Evolutionary conservation across 352 stramenopile species (phyloP), one percentile per base, ranked within the genome.

Genomic region (Phytophthora quininea): DNA sequence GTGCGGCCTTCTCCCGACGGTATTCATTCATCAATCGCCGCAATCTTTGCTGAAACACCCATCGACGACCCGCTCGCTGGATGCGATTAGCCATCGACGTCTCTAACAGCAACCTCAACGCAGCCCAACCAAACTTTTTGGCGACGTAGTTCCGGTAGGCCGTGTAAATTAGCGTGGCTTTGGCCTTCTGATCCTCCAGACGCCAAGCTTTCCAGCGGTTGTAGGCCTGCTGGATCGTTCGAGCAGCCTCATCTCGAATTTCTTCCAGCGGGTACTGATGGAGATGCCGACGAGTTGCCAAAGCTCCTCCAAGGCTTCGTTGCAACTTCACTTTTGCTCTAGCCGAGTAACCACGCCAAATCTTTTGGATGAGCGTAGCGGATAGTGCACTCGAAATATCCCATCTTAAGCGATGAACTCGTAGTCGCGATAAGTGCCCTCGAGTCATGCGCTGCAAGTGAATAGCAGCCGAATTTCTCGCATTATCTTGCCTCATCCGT

Each of bases 121-220:
- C 84, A 1, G 74, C 78, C 84, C 84, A 92, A 53, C 73, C 78
- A 30, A 91, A 90, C 61, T 92, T 92, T 53, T 77, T 79, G 48
- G 76, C 77, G 4, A 87, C 57, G 47, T 86, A 89, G 59, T 87
- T 82, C 42, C 74, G 78, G 62, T 89, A 92, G 29, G 76, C 80
- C 38, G 66, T 46, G 42, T 69, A 74, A 45, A 90, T 85, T n/a
- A 58, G 62, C 3, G 54, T 69, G 12, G 61, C 79, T 19, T 70
- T 70, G 27, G 59, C 67, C 3, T 62, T 54, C 38, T 67, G 67
- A 3, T 67, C 33, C 54, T 52, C 49, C 11, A 70, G 55, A 4
- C 60, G 51, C 11, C 56, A 63, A n/a, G 81, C 54, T 33, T 78
- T 76, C 55, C 71, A 83, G 24, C 52, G 69, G 2, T 60, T 53